phyloP scores from a whole-genome alignment of 208 protist species.

The Angomonas deanei region DNA sequence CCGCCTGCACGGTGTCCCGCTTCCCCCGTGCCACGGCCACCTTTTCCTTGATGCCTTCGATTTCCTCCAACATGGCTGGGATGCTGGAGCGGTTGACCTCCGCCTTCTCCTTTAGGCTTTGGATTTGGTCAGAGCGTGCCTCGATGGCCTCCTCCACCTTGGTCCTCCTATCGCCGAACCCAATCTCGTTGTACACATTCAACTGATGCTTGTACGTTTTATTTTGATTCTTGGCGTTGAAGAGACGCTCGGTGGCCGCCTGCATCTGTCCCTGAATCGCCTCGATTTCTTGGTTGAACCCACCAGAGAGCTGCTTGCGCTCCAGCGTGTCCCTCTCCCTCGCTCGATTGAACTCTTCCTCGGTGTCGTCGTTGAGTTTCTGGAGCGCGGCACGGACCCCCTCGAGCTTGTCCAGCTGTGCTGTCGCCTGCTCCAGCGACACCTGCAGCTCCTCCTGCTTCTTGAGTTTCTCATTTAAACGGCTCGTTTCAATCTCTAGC shows the following conservation, averaged over 20 bases:
- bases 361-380: neutral
- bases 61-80: neutral
- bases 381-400: neutral
- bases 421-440: neutral
- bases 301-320: neutral
- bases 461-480: neutral
- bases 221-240: neutral
- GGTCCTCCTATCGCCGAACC: neutral
- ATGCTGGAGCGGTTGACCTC: slow-evolving; percentile 1
- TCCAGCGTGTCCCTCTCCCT: neutral
- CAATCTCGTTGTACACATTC: neutral
- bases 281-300: neutral
- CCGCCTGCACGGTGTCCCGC: neutral
- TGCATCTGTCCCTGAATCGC: neutral
- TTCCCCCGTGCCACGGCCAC: neutral
- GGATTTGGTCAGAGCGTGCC: neutral
- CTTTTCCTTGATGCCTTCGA: neutral
- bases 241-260: neutral
- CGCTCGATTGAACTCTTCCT: neutral
- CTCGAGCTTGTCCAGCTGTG: slow-evolving; percentile 4
- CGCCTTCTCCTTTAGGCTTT: slow-evolving; percentile 3
- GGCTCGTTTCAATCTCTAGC: neutral
- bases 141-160: slow-evolving; percentile 5
- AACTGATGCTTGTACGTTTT: slow-evolving; percentile 7
- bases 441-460: neutral